Evolutionary conservation across 2,329 filamentous ascomycete genomes (phyloP).

Genomic region (Hypoxylon sp.): DNA sequence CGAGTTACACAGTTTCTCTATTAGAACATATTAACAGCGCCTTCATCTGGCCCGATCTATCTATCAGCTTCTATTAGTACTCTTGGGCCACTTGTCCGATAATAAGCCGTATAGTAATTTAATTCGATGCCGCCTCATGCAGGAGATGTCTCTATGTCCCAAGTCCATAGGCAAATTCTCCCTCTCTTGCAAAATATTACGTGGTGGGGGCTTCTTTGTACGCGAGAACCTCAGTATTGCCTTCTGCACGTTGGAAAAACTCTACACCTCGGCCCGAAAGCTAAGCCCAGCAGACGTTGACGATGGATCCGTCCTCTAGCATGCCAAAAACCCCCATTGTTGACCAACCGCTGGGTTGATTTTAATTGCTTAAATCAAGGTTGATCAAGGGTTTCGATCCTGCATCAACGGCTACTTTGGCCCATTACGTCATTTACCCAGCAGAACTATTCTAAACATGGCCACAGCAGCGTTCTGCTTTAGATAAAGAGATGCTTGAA

Average conservation of each 20-base stretch:
- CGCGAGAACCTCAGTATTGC: background rate
- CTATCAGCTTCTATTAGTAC: background rate
- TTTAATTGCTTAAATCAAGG: background rate
- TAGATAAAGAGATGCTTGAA: too few species aligned
- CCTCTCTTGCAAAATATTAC: background rate
- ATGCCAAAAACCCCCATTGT: background rate
- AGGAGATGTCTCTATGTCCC: background rate
- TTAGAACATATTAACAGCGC: background rate
- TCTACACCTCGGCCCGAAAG: background rate
- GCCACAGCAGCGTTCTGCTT: too few species aligned
- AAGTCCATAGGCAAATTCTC: background rate
- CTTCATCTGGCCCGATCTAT: background rate
- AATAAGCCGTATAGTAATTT: background rate
- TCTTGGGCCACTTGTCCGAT: background rate
- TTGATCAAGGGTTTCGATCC: background rate
- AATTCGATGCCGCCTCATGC: background rate
- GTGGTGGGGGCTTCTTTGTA: background rate
- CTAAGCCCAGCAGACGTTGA: background rate
- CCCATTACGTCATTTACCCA: background rate
- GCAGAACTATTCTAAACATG: background rate
- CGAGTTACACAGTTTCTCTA: background rate
- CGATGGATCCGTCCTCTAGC: background rate
- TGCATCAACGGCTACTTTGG: background rate
- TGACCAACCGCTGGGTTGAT: background rate
- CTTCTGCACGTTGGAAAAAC: background rate